A percentile compares a stretch with the other conserved stretches of the same genome.
Evolutionary conservation across 257 asterid species (phyloP).

Genomic region (Solanum pinnatisectum): DNA sequence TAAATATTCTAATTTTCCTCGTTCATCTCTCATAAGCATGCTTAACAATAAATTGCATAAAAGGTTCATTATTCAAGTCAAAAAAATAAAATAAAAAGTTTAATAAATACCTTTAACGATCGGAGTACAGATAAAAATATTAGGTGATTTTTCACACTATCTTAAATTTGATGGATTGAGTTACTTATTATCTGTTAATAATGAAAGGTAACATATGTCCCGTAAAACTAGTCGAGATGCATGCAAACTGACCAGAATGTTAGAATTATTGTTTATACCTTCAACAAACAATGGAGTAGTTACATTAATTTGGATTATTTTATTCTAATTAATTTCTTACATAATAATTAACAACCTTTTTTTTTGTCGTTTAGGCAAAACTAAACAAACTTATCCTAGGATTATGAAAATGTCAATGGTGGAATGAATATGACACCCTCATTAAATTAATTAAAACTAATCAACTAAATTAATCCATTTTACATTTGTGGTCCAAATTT

Average conservation of each 20-base stretch:
- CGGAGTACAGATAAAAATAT: not conserved
- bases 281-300: slow-evolving; percentile 20
- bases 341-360: not conserved
- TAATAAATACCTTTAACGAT: not conserved
- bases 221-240: not conserved
- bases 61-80: not conserved
- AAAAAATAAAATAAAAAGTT: not conserved
- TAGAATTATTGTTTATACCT: not conserved
- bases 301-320: slow-evolving; percentile 5
- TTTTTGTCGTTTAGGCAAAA: slow-evolving; percentile 1
- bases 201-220: accelerated
- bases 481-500: not conserved
- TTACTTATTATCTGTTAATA: too few relatives aligned
- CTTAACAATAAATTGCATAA: not conserved
- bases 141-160: not conserved
- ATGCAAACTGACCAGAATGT: not conserved
- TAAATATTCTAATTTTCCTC: not conserved
- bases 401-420: slow-evolving; percentile 16
- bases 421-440: not conserved
- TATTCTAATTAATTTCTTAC: not conserved
- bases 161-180: not conserved
- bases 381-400: slow-evolving; percentile 26
- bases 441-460: not conserved
- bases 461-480: not conserved
- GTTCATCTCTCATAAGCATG: not conserved